A percentile compares a stretch with the other conserved stretches of the same genome.
These are phyloP conservation scores for Verticillium dahliae DNA, from an alignment of 2,329 filamentous ascomycete genomes.

Conservation along the genomic window DNA sequence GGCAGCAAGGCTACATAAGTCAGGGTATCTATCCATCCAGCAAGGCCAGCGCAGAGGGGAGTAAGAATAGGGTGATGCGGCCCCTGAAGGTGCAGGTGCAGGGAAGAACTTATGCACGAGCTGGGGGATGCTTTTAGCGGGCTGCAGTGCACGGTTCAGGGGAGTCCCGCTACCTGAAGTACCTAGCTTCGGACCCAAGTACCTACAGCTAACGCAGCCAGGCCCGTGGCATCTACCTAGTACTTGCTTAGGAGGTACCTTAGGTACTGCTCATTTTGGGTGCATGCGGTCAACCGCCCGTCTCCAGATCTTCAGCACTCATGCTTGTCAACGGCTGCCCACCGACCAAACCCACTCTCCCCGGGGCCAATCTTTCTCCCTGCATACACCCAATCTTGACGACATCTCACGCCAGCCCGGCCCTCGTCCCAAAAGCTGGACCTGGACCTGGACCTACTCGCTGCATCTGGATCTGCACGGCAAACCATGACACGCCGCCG, in stretches of 20 bases:
- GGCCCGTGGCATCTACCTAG: background rate
- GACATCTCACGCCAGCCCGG: conserved; percentile 3
- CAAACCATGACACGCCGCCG: background rate
- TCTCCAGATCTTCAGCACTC: conserved; percentile 5
- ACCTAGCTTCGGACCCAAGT: too few species aligned
- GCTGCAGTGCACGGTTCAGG: conserved; percentile 20
- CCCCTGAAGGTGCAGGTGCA: background rate
- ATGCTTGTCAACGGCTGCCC: conserved; percentile 3
- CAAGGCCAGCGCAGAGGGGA: background rate
- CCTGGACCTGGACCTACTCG: too few species aligned
- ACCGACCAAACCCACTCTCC: conserved; percentile 2
- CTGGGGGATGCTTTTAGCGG: background rate
- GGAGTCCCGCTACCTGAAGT: conserved; percentile 16
- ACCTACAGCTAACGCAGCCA: conserved; percentile 12
- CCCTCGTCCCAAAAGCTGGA: background rate
- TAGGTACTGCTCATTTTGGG: background rate
- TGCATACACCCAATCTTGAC: conserved; percentile 12
- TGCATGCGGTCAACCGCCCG: background rate
- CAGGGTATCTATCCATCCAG: too few species aligned
- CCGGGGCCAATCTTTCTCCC: conserved; percentile 9
- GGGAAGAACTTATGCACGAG: background rate
- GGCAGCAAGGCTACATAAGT: too few species aligned
- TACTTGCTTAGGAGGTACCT: too few species aligned
- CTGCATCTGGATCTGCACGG: background rate
- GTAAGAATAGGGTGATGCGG: background rate